Evolutionary conservation across 805 yeast genomes (phyloP).

Genomic region (Yarrowia keelungensis): DNA sequence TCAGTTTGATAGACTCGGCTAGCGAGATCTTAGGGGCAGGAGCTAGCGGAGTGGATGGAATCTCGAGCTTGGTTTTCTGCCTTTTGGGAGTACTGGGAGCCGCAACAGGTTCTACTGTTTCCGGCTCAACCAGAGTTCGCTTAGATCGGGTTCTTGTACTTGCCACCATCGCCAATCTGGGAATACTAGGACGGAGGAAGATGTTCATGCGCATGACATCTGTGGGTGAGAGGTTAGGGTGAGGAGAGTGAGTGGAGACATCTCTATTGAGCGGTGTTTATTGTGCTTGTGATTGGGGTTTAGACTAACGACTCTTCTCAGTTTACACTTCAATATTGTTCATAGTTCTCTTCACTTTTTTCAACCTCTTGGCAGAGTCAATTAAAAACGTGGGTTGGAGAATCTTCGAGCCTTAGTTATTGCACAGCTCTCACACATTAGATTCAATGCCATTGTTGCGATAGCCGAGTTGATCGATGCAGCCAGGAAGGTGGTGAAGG

Average conservation of each 20-base stretch:
- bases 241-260: neutral
- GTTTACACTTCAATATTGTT: no score
- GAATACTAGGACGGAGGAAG: neutral
- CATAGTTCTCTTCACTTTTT: no score
- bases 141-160: constrained; percentile 31
- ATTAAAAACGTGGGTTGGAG: neutral
- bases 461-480: constrained; percentile 11
- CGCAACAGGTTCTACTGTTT: neutral
- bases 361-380: neutral
- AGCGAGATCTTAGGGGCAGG: constrained; percentile 19
- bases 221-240: constrained; percentile 12
- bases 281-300: neutral
- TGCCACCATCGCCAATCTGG: constrained; percentile 7
- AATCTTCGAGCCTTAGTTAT: no score
- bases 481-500: neutral
- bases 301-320: no score
- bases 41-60: constrained; percentile 12
- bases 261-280: neutral
- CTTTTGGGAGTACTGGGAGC: constrained; percentile 29
- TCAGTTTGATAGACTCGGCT: constrained; percentile 17
- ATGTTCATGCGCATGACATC: constrained; percentile 29
- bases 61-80: constrained; percentile 24
- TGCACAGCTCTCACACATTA: neutral
- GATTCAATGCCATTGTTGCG: constrained; percentile 23
- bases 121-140: constrained; percentile 6